Evolutionary conservation across 345 rosid genomes (phyloP).

Genomic region (Salix udensis): DNA sequence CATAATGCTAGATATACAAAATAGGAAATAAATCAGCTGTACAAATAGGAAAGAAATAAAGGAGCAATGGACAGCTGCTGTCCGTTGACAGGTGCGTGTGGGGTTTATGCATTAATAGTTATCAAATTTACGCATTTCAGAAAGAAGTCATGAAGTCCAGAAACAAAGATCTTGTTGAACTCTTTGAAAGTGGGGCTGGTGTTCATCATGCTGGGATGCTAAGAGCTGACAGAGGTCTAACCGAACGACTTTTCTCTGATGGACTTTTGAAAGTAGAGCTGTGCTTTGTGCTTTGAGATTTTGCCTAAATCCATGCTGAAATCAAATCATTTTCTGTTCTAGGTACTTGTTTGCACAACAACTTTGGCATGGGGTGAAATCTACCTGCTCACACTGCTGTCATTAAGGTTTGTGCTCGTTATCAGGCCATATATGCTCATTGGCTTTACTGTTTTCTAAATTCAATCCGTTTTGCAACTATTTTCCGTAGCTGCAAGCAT

Average conservation of each 20-base stretch:
- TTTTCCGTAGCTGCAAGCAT: too few relatives aligned
- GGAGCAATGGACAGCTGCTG: too few relatives aligned
- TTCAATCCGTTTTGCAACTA: not conserved
- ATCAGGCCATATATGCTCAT: not conserved
- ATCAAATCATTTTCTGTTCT: constrained; percentile 24
- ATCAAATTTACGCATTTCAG: too few relatives aligned
- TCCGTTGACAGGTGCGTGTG: too few relatives aligned
- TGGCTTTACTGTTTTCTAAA: not conserved
- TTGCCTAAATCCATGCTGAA: constrained; percentile 9
- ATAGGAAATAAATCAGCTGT: too few relatives aligned
- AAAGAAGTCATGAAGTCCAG: too few relatives aligned
- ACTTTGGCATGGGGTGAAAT: constrained; percentile 99
- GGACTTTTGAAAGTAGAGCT: constrained; percentile 75
- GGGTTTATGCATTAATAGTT: constrained; percentile 8
- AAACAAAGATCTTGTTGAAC: too few relatives aligned
- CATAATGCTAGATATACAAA: too few relatives aligned
- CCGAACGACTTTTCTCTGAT: constrained; percentile 86
- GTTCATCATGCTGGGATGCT: constrained; percentile 98
- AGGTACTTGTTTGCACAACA: constrained; percentile 98
- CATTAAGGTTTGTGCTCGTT: constrained; percentile 61
- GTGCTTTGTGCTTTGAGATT: constrained; percentile 10
- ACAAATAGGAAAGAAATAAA: too few relatives aligned
- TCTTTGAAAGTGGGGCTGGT: not conserved
- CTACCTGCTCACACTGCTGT: constrained; percentile 97
- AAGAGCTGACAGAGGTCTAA: constrained; percentile 87